Base-by-base conservation (phyloP, 768 basidiomycete species). In the Tylopilus felleus region DNA sequence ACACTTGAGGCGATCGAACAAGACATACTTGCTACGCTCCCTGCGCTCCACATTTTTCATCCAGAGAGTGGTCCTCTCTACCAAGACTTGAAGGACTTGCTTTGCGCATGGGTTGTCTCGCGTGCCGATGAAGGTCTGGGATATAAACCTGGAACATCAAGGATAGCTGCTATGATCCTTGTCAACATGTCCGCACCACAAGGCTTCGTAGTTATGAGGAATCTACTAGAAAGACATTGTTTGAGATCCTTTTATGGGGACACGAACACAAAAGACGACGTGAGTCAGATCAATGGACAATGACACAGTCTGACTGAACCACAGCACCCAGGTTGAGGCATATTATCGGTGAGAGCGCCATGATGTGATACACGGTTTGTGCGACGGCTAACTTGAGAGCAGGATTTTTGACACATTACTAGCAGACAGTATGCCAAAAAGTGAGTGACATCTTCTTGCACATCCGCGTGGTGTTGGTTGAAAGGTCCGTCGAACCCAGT, bases 361-460 rank as follows among this genome's bases (percentile, higher is more conserved):
- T 23, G 21, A 36, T 47, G 19, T 23, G 21, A 36, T 47, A 16
- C 29, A 28, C 12, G n/a, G 6, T 29, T 35, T 38, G 21, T 36
- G n/a, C 31, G 14, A 47, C 21, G 28, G 49, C 63, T 69, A 16
- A 71, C 52, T 38, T 14, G 23, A 29, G 22, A 21, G 27, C 62
- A 93, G 91, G 62, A 93, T 95, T 64, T 96, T 96, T 59, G 93
- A 95, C 66, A 95, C 93, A 1, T 69, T 95, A 22, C 77, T 95
- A 28, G 93, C 93, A 17, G 93, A 96, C 68, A 84, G 86, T 27
- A 93, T 96, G 92, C 93, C 93, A 1, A 93, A 93, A 72, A 86
- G 92, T 95, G 63, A 65, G 83, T 60, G 31, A 23, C 28, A 12
- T 22, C 36, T 38, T 21, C 33, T 47, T 53, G 36, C 19, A 3